A percentile compares a stretch with the other conserved stretches of the same genome.
Conservation (phyloP, 1,284 basidiomycete genomes). For the Leccinum fallax region DNA sequence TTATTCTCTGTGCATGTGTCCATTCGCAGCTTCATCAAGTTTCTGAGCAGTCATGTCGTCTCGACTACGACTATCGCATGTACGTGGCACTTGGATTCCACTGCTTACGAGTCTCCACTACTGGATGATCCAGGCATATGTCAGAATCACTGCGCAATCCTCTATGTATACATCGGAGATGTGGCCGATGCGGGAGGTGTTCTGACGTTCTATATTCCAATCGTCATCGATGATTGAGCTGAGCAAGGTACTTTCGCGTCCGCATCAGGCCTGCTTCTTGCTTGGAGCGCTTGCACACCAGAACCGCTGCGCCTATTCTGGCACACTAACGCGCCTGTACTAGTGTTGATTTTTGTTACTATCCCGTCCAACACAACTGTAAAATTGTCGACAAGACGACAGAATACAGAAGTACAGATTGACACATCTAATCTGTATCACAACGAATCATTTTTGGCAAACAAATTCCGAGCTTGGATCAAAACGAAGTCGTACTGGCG, state of each 20-base stretch:
- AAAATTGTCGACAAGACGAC: not conserved
- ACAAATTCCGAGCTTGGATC: constrained; percentile 10
- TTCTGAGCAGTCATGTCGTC: constrained; percentile 82
- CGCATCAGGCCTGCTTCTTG: not conserved
- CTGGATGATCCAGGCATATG: constrained; percentile 65
- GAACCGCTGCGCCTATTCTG: too few species aligned
- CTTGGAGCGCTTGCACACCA: too few species aligned
- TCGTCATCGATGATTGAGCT: constrained; percentile 47
- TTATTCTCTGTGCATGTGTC: constrained; percentile 72
- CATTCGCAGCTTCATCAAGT: constrained; percentile 79
- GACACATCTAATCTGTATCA: constrained; percentile 11
- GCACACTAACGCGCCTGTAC: too few species aligned
- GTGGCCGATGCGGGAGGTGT: constrained; percentile 82
- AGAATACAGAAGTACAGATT: constrained; percentile 10
- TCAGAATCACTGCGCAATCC: constrained; percentile 82
- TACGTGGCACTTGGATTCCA: constrained; percentile 38
- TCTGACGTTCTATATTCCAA: constrained; percentile 88
- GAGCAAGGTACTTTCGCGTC: not conserved
- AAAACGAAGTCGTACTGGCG: not conserved
- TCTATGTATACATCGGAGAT: constrained; percentile 90
- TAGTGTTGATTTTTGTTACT: not conserved
- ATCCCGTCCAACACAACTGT: not conserved
- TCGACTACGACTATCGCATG: constrained; percentile 87
- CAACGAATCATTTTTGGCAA: constrained; percentile 8
- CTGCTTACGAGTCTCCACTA: not conserved